Base-by-base conservation (phyloP, 23 red algal species). In the Chondrus crispus region DNA sequence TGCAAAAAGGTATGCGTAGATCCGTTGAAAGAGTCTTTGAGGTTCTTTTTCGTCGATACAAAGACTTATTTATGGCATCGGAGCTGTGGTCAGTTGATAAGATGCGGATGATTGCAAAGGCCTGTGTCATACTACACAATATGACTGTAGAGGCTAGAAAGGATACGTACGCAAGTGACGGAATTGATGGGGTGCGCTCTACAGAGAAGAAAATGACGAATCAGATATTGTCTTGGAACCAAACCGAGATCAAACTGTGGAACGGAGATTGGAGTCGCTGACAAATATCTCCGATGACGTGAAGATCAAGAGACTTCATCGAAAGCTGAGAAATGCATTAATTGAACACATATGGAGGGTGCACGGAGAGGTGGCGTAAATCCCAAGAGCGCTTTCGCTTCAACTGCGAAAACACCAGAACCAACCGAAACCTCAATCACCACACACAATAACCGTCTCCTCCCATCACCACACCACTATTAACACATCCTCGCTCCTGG, bases 21-120 rank as follows among this genome's bases (percentile, higher is more conserved):
- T 50, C 22, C 29, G 51, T 82, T 22, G 78, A 82, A 63, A 50
- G 78, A 54, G 42, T 82, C 22, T 82, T 82, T 51, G 78, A 47
- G 1, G 78, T 82, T 50, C 43, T 82, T 36, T 82, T 57, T 58
- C 46, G 78, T 20, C 30, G 86, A 1, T 90, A 80, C 43, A 77
- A 77, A 37, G 10, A 39, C 1, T 38, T 77, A 9, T 77, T 77
- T 1, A 20, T 77, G 26, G 71, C 71, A 35, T 77, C 1, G n/a
- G 71, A 77, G 44, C 43, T 35, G 22, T 77, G 71, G 1, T 39
- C 12, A n/a, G 38, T 2, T 38, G 1, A 10, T 35, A 77, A 77
- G 43, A 77, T 77, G 22, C 37, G 1, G 1, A 11, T 1, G 71
- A 20, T 77, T 8, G 8, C 38, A 39, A 77, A 8, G 44, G 1